A percentile compares a stretch with the other conserved stretches of the same genome.
phyloP scores from a whole-genome alignment of 805 yeast genomes.

The Spathaspora girioi region DNA sequence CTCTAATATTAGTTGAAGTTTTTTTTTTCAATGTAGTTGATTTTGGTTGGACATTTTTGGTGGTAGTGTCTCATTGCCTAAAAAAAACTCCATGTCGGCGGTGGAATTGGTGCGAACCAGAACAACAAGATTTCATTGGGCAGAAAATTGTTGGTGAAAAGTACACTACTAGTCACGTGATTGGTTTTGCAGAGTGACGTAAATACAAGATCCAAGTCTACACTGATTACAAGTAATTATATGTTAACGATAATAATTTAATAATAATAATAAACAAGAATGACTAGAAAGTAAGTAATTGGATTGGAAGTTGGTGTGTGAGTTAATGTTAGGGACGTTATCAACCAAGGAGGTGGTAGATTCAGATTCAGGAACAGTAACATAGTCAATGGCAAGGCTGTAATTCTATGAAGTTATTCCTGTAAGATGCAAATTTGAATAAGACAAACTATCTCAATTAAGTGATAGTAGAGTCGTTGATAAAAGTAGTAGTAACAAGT shows the following conservation, averaged over 20 bases:
- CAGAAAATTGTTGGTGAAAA: neutral
- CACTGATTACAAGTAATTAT: neutral
- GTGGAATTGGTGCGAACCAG: neutral
- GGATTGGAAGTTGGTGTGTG: neutral
- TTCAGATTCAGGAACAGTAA: neutral
- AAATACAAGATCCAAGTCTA: neutral
- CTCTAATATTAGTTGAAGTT: neutral
- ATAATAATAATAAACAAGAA: neutral
- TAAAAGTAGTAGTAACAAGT: neutral
- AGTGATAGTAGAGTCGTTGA: no score
- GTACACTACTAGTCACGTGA: neutral
- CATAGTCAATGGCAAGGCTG: no score
- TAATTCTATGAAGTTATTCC: neutral
- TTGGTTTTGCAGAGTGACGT: neutral
- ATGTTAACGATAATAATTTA: neutral
- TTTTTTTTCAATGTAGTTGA: neutral
- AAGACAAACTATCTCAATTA: neutral
- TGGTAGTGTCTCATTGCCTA: neutral
- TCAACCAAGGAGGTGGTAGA: neutral
- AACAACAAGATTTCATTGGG: neutral
- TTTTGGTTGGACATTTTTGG: slow-evolving; percentile 3
- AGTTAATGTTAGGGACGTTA: neutral
- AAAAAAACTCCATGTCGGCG: neutral
- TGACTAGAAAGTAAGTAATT: neutral
- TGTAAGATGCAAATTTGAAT: neutral